phyloP scores from a whole-genome alignment of 257 asterid genomes.

The Ehretia macrophylla region DNA sequence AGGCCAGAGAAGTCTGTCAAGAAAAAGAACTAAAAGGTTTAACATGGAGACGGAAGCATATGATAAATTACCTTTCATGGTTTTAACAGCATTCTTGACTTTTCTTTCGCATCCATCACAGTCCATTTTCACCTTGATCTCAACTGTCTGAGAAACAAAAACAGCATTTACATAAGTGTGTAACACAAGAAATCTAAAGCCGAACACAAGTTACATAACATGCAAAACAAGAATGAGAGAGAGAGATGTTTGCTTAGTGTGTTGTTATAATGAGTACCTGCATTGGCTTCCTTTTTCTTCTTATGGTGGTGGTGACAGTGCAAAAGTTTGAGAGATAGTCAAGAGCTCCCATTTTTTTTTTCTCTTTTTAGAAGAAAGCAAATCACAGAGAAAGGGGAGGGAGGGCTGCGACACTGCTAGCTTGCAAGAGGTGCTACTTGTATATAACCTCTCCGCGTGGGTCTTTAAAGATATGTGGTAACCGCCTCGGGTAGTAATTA shows the following conservation, averaged over 20 bases:
- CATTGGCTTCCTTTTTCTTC: conserved; percentile 65
- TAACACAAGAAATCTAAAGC: neutral
- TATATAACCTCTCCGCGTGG: too few species aligned
- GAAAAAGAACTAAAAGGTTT: too few species aligned
- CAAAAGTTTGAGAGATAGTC: conserved; percentile 80
- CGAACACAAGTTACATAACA: neutral
- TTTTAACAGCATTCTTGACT: conserved; percentile 64
- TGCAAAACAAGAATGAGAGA: neutral
- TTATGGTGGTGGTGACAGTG: conserved; percentile 58
- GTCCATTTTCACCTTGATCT: conserved; percentile 85
- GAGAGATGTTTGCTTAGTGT: neutral
- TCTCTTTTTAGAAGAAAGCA: conserved; percentile 17
- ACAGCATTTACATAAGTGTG: too few species aligned
- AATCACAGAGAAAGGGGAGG: conserved; percentile 10
- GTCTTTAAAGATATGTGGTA: too few species aligned
- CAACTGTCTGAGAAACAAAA: conserved; percentile 96
- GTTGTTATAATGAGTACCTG: conserved; percentile 48
- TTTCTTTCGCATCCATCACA: conserved; percentile 96
- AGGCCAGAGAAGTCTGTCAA: too few species aligned
- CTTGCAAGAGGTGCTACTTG: too few species aligned
- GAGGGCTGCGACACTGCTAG: too few species aligned
- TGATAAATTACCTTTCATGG: conserved; percentile 61
- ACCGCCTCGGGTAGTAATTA: too few species aligned
- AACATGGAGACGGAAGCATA: neutral
- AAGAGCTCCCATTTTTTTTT: conserved; percentile 68